Evolutionary conservation across 176 grass and related monocot species (phyloP).

Genomic region (Oryza nivara): DNA sequence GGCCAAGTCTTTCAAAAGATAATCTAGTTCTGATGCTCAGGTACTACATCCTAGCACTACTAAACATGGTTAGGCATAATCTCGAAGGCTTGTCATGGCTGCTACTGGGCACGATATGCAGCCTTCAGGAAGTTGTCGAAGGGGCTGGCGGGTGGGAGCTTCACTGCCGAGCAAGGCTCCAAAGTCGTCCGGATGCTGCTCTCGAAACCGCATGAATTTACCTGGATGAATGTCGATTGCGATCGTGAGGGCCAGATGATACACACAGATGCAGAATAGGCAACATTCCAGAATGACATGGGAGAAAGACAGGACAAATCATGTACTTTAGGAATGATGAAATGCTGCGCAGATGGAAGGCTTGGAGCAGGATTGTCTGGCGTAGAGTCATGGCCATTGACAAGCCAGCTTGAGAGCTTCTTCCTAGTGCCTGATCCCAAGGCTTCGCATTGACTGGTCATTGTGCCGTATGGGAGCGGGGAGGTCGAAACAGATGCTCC

Average conservation of each 20-base stretch:
- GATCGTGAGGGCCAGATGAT: background rate
- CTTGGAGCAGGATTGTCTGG: conserved; percentile 53
- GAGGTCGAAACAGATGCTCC: conserved; percentile 93
- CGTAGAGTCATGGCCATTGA: conserved; percentile 60
- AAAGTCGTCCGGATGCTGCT: conserved; percentile 17
- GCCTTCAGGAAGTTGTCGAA: conserved; percentile 98
- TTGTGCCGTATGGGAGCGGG: conserved; percentile 85
- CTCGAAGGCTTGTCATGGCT: conserved; percentile 38
- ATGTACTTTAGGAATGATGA: conserved; percentile 64
- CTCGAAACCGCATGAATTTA: conserved; percentile 55
- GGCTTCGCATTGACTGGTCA: conserved; percentile 96
- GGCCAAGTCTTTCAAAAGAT: background rate
- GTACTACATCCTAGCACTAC: conserved; percentile 21
- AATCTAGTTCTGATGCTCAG: conserved; percentile 26
- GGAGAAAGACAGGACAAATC: background rate
- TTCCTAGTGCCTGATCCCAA: conserved; percentile 84
- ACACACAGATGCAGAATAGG: background rate
- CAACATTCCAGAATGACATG: background rate
- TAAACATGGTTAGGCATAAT: conserved; percentile 32
- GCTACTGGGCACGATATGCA: conserved; percentile 57
- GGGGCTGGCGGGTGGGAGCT: conserved; percentile 85
- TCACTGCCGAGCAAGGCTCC: conserved; percentile 59
- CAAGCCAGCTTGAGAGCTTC: conserved; percentile 95
- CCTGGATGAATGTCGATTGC: conserved; percentile 45
- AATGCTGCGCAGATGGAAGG: conserved; percentile 41